Evolutionary conservation across 2,329 filamentous ascomycete genomes (phyloP).

Genomic region (Parasarocladium wereldwijsianum): DNA sequence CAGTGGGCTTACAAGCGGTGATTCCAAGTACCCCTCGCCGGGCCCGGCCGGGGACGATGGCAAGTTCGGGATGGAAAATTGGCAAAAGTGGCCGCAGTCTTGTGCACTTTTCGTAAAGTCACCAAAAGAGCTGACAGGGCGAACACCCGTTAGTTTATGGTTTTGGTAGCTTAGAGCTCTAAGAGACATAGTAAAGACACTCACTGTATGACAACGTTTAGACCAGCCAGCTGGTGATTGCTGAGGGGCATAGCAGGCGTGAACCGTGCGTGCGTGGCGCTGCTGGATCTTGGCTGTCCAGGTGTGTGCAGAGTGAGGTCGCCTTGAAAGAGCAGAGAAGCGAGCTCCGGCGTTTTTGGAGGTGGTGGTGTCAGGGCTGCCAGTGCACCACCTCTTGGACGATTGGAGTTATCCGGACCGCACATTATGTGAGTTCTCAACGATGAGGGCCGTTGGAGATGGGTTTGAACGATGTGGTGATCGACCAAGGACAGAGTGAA

Average conservation of each 20-base stretch:
- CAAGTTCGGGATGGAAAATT: constrained; percentile 19
- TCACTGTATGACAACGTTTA: constrained; percentile 30
- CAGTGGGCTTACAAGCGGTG: constrained; percentile 21
- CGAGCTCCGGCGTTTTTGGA: too few species aligned
- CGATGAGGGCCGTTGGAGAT: neutral
- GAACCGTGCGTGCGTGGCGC: constrained; percentile 27
- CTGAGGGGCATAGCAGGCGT: constrained; percentile 14
- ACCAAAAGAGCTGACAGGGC: constrained; percentile 24
- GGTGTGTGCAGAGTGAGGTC: constrained; percentile 30
- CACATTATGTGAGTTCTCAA: constrained; percentile 26
- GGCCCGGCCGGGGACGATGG: constrained; percentile 4
- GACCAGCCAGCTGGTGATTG: constrained; percentile 8
- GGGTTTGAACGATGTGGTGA: neutral
- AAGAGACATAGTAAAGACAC: constrained; percentile 7
- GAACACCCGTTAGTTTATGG: neutral
- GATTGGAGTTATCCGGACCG: constrained; percentile 24
- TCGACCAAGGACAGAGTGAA: neutral
- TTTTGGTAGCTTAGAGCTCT: neutral
- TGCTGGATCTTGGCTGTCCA: constrained; percentile 18
- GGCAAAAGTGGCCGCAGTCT: constrained; percentile 27
- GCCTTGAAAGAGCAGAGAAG: constrained; percentile 10
- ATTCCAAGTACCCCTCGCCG: constrained; percentile 14
- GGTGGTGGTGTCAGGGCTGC: constrained; percentile 20
- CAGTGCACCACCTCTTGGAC: constrained; percentile 29
- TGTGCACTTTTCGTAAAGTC: constrained; percentile 24